Evolutionary conservation across 2,329 filamentous ascomycete species (phyloP).

Genomic region (Nemania serpens): DNA sequence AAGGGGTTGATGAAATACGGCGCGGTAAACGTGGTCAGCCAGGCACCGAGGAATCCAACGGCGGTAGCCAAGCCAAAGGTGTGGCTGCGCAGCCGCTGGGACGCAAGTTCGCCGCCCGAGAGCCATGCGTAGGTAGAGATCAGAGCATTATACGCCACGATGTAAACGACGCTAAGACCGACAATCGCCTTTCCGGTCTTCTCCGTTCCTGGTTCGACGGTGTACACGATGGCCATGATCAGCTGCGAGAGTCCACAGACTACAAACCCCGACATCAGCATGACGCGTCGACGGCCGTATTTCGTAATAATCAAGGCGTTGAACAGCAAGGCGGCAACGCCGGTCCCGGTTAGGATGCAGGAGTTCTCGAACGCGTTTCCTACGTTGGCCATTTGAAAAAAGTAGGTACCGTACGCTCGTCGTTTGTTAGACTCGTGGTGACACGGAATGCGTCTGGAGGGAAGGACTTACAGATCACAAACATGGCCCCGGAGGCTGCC

Average conservation of each 20-base stretch:
- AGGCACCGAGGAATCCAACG: constrained; percentile 59
- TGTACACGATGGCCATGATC: constrained; percentile 58
- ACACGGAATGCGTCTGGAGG: not conserved
- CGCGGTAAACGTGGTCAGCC: constrained; percentile 62
- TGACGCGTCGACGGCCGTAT: constrained; percentile 57
- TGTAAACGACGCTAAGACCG: constrained; percentile 57
- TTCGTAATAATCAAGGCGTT: constrained; percentile 59
- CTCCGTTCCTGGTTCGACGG: constrained; percentile 45
- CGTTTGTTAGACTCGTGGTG: constrained; percentile 14
- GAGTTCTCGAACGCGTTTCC: constrained; percentile 60
- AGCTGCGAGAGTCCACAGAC: constrained; percentile 60
- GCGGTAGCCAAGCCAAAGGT: constrained; percentile 61
- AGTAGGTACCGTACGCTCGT: constrained; percentile 60
- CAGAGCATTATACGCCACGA: constrained; percentile 59
- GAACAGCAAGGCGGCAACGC: constrained; percentile 58
- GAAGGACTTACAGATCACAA: constrained; percentile 53
- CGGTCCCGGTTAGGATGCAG: constrained; percentile 58
- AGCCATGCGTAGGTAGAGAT: constrained; percentile 62
- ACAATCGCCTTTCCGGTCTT: constrained; percentile 54
- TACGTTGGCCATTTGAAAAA: constrained; percentile 63
- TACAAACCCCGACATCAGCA: constrained; percentile 56
- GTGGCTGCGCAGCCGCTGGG: constrained; percentile 59
- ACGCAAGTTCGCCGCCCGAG: constrained; percentile 60
- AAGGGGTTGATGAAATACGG: constrained; percentile 64
- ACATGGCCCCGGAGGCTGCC: constrained; percentile 60